phyloP scores from a whole-genome alignment of 2,329 filamentous ascomycete genomes.

The Nannizziopsis arthrosporioides region DNA sequence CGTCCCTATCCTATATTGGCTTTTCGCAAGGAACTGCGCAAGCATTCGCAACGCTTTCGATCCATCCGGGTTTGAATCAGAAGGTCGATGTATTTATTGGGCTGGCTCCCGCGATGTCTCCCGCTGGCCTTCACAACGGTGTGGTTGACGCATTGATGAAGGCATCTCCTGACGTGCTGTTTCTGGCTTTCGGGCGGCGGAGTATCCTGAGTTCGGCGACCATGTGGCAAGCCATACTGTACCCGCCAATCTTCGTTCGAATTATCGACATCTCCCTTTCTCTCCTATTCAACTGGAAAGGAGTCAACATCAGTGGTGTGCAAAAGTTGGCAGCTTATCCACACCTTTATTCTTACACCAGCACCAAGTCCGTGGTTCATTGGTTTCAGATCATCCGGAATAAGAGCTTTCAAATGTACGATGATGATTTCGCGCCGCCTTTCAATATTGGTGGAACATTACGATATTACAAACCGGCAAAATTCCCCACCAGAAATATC shows the following conservation, averaged over 20 bases:
- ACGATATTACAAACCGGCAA: slow-evolving; percentile 91
- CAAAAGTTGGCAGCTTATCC: slow-evolving; percentile 95
- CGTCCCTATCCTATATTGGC: slow-evolving; percentile 85
- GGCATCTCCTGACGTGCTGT: slow-evolving; percentile 82
- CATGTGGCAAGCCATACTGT: slow-evolving; percentile 94
- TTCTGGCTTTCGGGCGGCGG: slow-evolving; percentile 80
- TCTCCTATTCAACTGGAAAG: slow-evolving; percentile 84
- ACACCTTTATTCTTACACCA: slow-evolving; percentile 92
- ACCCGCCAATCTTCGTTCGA: slow-evolving; percentile 83
- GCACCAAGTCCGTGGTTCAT: slow-evolving; percentile 91
- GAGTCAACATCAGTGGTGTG: slow-evolving; percentile 66
- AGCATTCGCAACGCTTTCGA: slow-evolving; percentile 83
- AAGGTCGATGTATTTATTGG: slow-evolving; percentile 95
- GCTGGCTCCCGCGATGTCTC: slow-evolving; percentile 90
- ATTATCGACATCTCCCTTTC: slow-evolving; percentile 69
- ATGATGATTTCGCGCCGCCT: slow-evolving; percentile 77
- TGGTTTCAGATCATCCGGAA: slow-evolving; percentile 99
- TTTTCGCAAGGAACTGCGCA: slow-evolving; percentile 97
- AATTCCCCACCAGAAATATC: slow-evolving; percentile 94
- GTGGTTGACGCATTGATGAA: slow-evolving; percentile 90
- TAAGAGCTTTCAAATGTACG: slow-evolving; percentile 94
- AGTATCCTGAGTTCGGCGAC: slow-evolving; percentile 86
- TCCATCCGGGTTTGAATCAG: slow-evolving; percentile 82
- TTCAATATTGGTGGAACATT: slow-evolving; percentile 53
- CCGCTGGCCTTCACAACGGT: slow-evolving; percentile 76